These are phyloP conservation scores for Nakaseomyces sp. DNA, from an alignment of 1,139 yeast species.

Conservation along the genomic window DNA sequence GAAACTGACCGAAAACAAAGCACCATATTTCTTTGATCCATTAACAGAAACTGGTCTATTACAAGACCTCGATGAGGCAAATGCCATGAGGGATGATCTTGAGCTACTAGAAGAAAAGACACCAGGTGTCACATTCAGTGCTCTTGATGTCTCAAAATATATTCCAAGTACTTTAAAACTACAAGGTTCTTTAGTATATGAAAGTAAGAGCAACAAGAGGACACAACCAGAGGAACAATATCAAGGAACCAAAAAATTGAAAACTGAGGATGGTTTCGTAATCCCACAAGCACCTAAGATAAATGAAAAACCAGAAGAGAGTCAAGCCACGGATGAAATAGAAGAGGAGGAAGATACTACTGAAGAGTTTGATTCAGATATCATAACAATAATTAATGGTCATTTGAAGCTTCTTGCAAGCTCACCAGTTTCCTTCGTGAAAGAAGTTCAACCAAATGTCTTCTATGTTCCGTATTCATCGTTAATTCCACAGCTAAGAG, in stretches of 20 bases:
- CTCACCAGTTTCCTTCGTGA: slow-evolving; percentile 40
- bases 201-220: slow-evolving; percentile 24
- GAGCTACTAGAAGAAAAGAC: slow-evolving; percentile 30
- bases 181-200: slow-evolving; percentile 39
- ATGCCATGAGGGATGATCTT: slow-evolving; percentile 31
- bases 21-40: slow-evolving; percentile 38
- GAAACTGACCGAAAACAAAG: slow-evolving; percentile 46
- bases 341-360: slow-evolving; percentile 14
- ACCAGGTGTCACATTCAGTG: slow-evolving; percentile 35
- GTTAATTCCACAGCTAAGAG: slow-evolving; percentile 41
- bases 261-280: slow-evolving; percentile 36
- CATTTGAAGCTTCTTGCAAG: slow-evolving; percentile 45
- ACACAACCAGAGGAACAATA: slow-evolving; percentile 14
- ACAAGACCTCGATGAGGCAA: slow-evolving; percentile 36
- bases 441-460: slow-evolving; percentile 37
- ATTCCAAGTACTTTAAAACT: slow-evolving; percentile 36
- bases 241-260: slow-evolving; percentile 31
- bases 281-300: slow-evolving; percentile 19
- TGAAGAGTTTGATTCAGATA: slow-evolving; percentile 24
- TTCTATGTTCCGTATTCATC: slow-evolving; percentile 39
- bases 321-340: slow-evolving; percentile 13
- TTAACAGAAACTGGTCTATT: slow-evolving; percentile 32
- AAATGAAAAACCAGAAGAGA: slow-evolving; percentile 11
- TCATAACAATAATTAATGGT: slow-evolving; percentile 32
- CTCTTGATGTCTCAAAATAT: slow-evolving; percentile 44